Evolutionary conservation across 306 rosid genomes (phyloP).

Genomic region (Cajanus cajan): DNA sequence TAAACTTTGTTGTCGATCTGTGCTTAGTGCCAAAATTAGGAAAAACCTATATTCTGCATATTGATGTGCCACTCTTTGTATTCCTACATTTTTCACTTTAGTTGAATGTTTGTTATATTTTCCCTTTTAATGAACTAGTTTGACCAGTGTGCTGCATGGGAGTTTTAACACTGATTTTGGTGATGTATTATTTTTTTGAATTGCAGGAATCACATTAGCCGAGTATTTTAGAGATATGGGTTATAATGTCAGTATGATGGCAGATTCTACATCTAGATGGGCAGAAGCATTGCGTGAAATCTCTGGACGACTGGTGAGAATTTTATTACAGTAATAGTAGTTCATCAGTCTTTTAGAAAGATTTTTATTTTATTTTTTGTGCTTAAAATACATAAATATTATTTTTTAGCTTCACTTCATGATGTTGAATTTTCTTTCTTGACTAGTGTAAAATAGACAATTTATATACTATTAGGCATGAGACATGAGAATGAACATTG

Average conservation of each 20-base stretch:
- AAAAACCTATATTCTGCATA: neutral
- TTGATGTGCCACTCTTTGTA: constrained; percentile 11
- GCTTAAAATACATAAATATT: neutral
- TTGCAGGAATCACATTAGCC: constrained; percentile 92
- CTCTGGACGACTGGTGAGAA: constrained; percentile 94
- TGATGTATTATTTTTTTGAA: constrained; percentile 13
- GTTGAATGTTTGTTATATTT: constrained; percentile 18
- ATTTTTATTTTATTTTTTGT: neutral
- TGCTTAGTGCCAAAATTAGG: constrained; percentile 5
- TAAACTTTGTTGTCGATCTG: constrained; percentile 1
- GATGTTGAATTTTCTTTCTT: constrained; percentile 1
- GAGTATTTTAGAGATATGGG: constrained; percentile 99
- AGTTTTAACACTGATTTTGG: neutral
- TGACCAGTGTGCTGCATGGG: constrained; percentile 5
- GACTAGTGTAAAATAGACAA: neutral
- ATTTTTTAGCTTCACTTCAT: constrained; percentile 13
- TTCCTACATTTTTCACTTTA: constrained; percentile 8
- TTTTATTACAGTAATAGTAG: constrained; percentile 1
- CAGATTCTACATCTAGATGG: constrained; percentile 99
- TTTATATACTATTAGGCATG: neutral
- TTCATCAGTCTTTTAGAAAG: constrained; percentile 1
- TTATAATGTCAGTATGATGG: constrained; percentile 99
- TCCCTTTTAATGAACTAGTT: neutral
- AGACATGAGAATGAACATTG: constrained; percentile 5
- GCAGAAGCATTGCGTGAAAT: constrained; percentile 99